Evolutionary conservation across 192 early-diverging fungal species (phyloP), one percentile per base, ranked within the genome.

Genomic region (Pilaira anomala): DNA sequence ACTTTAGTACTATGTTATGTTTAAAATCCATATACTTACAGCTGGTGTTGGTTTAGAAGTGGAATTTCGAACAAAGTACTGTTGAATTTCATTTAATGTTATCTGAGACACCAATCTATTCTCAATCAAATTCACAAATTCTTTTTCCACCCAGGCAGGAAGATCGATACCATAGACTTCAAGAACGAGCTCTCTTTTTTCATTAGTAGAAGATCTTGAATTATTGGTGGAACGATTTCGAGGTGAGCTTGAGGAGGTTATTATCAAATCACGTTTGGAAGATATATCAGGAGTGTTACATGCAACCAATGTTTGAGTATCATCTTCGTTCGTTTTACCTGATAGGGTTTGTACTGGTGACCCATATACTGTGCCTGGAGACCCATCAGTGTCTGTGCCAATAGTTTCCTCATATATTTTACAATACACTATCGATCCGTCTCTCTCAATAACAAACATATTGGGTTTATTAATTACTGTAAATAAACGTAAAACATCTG

Each of bases 91-190:
- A 44, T 61, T 66, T 45, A 88, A 82, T 3, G 87, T 83, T 11
- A 82, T 85, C 14, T 85, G 72, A 0, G 71, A 69, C 28, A 76
- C 81, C 7, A 93, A 66, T 67, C 83, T 83, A 39, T 68, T 76
- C 44, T 91, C 87, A 12, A 93, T 77, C 50, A 86, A 65, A 5
- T 60, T 60, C 14, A 86, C 75, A 51, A 93, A 79, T 21, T 90
- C 84, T 7, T 67, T 67, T 0, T 78, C 82, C 18, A 89, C 82
- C 48, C 68, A 70, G n/a, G 39, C 2, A 53, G 68, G 68, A 9
- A 64, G 40, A n/a, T 70, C 68, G 18, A 92, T 69, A 12, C 91
- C 91, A 62, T 78, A 87, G 1, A 93, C 89, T 46, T 89, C 80
- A 6, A 93, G 66, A 4, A 85, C 74, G 8, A 91, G 60, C 57